Evolutionary conservation across 306 rosid species (phyloP), one percentile per base, ranked within the genome.

Genomic region (Pyrus communis): DNA sequence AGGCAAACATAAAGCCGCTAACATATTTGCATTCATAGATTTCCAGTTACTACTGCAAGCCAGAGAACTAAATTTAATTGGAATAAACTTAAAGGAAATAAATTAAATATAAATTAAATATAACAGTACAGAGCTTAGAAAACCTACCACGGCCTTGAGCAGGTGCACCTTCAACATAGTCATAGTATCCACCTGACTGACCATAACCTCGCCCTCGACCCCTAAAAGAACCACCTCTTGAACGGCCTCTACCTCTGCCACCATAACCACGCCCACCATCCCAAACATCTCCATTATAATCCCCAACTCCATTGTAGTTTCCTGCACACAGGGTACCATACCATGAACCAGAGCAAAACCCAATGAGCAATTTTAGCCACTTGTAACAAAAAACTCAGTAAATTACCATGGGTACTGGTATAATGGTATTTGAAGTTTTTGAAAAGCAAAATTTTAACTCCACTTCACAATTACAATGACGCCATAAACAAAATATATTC

Each of bases 181-280:
- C 97, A 74, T 85, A 80, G 75, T 88, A 85, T n/a, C 78, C 92
- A 79, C 71, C 81, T 0, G 87, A 76, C 69, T 79, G 89, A 27
- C 80, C 89, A 86, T 84, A 91, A 51, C 88, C 91, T 30, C 91
- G 84, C 70, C 90, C 96, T 49, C 87, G 84, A 28, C 91, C 95
- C 71, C 85, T 76, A 73, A 80, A 82, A 82, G 54, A 66, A 77
- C 86, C 90, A 10, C 95, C 89, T 81, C 91, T 81, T 35, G 75
- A 85, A 11, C 89, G 93, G 63, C 93, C 98, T 76, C 91, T 87
- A 19, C 93, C 91, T 83, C 96, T 85, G 71, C 89, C 89, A 60
- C 92, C 96, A 75, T 81, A 89, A 70, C 98, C 87, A 31, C 83
- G 91, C 19, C 96, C 95, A 43, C 87, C 86, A 71, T 87, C 98